Evolutionary conservation across 2,329 filamentous ascomycete species (phyloP), one percentile per base, ranked within the genome.

Genomic region (Arachnomyces sp.): DNA sequence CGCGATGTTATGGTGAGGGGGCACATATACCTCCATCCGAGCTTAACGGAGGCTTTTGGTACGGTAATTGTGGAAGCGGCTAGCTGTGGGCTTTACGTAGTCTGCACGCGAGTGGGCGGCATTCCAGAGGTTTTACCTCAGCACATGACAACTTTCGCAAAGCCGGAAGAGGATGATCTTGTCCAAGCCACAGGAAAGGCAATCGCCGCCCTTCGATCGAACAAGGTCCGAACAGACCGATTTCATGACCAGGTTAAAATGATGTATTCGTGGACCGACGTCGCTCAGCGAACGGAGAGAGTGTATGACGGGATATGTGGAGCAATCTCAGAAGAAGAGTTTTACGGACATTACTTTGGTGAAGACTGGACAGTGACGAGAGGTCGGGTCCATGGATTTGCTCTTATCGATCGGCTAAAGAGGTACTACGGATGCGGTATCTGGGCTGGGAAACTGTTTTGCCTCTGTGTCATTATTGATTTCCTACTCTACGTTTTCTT

Each of bases 261-360:
- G 68, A 96, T 96, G 92, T 98, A 98, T 66, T 94, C 87, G 1
- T 98, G 92, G 92, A 85, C 85, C 18, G 90, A 98, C 59, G 90
- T 98, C 18, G 92, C 92, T 11, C 77, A 84, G 52, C 83, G 92
- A 40, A 96, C 92, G 0, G 92, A 98, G 65, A 77, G 90, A 20
- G 92, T 98, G 1, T 98, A 98, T 63, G 81, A 94, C 58, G 86
- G 92, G 35, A 93, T 98, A 51, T 86, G 81, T 2, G 89, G 88
- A 6, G 80, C 79, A n/a, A 80, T 94, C 39, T 80, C 77, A 48
- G 86, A 93, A 52, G 81, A 84, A 39, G 86, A 93, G 44, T 94
- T 94, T 55, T 94, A 94, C 56, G 86, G 86, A 12, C 82, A 84
- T 56, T 81, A 86, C 40, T 77, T 80, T 3, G 77, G 74, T 5